These are phyloP conservation scores for Xylaria sp. DNA, from an alignment of 2,329 filamentous ascomycete genomes.

Conservation along the genomic window DNA sequence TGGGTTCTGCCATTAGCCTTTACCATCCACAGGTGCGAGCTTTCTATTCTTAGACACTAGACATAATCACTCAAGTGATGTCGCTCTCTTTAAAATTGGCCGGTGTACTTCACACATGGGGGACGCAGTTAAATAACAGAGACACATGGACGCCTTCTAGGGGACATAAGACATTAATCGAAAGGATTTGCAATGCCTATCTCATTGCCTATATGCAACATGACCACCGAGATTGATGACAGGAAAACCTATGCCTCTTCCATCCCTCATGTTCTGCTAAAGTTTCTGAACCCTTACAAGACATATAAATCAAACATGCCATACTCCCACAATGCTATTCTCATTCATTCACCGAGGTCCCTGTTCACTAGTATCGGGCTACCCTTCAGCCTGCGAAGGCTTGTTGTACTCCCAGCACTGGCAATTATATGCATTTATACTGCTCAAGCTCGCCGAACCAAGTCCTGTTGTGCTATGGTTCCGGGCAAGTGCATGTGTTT, in stretches of 20 bases:
- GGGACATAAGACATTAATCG: conserved; percentile 16
- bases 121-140: not conserved
- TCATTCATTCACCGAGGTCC: conserved; percentile 18
- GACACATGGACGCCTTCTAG: not conserved
- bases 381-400: not conserved
- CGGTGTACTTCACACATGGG: not conserved
- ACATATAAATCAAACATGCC: conserved; percentile 22
- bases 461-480: not conserved
- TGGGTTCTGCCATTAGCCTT: not conserved
- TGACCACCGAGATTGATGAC: conserved; percentile 10
- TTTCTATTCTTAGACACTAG: too few relatives aligned
- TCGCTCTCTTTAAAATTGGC: not conserved
- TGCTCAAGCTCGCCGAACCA: not conserved
- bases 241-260: not conserved
- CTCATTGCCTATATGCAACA: conserved; percentile 18
- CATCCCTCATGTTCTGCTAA: not conserved
- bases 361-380: not conserved
- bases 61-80: not conserved
- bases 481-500: conserved; percentile 6
- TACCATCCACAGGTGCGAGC: too few relatives aligned
- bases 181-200: conserved; percentile 15
- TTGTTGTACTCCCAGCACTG: not conserved
- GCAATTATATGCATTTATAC: not conserved
- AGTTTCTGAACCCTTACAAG: conserved; percentile 5
- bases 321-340: conserved; percentile 33